These are phyloP conservation scores for Scenedesmus sp. DNA, from an alignment of 163 green algal genomes.

Conservation along the genomic window DNA sequence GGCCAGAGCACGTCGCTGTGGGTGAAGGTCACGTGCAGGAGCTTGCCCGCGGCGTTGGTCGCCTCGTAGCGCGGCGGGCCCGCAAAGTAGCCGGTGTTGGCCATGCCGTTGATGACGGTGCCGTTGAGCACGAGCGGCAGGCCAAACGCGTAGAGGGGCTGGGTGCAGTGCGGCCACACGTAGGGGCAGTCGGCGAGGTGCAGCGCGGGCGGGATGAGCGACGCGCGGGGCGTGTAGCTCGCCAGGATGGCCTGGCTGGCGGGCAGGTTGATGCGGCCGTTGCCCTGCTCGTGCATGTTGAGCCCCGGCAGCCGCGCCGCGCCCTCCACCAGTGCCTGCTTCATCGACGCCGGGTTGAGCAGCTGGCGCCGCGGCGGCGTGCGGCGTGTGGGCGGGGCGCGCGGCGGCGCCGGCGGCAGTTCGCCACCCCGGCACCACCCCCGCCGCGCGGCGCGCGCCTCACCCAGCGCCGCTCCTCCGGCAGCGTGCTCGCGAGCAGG, in stretches of 20 bases:
- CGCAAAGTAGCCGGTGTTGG: conserved; percentile 77
- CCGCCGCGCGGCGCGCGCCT: too few relatives aligned
- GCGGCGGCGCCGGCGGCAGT: too few relatives aligned
- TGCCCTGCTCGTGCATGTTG: conserved; percentile 89
- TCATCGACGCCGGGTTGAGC: conserved; percentile 98
- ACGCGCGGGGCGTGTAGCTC: conserved; percentile 85
- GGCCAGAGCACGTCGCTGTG: conserved; percentile 93
- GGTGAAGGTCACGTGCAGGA: conserved; percentile 91
- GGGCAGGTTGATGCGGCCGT: conserved; percentile 58
- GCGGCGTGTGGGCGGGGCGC: background rate
- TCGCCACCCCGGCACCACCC: too few relatives aligned
- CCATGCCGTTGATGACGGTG: conserved; percentile 98
- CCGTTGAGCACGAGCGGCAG: conserved; percentile 96
- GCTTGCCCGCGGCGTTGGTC: conserved; percentile 63
- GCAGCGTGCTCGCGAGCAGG: conserved; percentile 87
- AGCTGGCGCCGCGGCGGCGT: background rate
- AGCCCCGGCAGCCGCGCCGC: conserved; percentile 73
- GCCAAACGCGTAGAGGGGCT: conserved; percentile 87
- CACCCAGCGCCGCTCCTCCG: conserved; percentile 61
- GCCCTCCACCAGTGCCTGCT: conserved; percentile 97
- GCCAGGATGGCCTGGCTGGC: conserved; percentile 56
- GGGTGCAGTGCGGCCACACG: conserved; percentile 94
- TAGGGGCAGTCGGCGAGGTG: conserved; percentile 94
- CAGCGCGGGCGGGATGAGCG: conserved; percentile 78
- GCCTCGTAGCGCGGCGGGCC: conserved; percentile 66